Evolutionary conservation across 1,284 basidiomycete genomes (phyloP), one percentile per base, ranked within the genome.

Genomic region (Pulchroboletus neoregius): DNA sequence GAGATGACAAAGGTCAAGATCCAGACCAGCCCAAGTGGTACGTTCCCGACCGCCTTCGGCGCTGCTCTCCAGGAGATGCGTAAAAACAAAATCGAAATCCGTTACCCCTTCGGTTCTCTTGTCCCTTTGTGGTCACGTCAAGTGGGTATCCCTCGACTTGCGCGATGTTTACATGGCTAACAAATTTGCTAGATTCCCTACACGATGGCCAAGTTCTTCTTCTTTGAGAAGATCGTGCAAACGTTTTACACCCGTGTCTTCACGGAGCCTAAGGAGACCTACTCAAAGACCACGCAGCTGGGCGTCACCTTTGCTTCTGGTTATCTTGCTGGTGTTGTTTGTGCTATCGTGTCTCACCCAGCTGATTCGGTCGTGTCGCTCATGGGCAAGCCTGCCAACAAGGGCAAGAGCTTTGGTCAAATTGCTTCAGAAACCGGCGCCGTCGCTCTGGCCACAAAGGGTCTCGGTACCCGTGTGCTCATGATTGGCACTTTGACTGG

Each of bases 1-100:
- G 87, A 89, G 67, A 89, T 89, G 87, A 83, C 82, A 66, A 89
- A 89, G 69, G 85, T 89, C 75, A 87, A 86, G 72, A 87, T 90
- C 56, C 87, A 90, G 71, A 90, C 87, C 26, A 84, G 79, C 56
- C 70, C 77, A 39, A 71, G 56, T 37, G 87, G 87, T 45, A 82
- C 84, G 43, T 89, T 90, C 81, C 87, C 87, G 54, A 76, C 73
- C 43, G 68, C 77, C 48, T 87, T 88, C 61, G 79, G 78, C 50
- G 73, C 82, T 54, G 87, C 87, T n/a, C 65, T 87, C 58, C 53
- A 61, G 11, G 71, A 85, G 69, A 90, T 89, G 86, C 71, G 69
- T 60, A 71, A 60, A 52, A 78, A 74, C 45, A 82, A 71, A 62
- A 66, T 69, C 36, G 84, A 87, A 55, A 87, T 84, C 38, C 82